phyloP scores from a whole-genome alignment of 345 rosid genomes.

The Bretschneidera sinensis region DNA sequence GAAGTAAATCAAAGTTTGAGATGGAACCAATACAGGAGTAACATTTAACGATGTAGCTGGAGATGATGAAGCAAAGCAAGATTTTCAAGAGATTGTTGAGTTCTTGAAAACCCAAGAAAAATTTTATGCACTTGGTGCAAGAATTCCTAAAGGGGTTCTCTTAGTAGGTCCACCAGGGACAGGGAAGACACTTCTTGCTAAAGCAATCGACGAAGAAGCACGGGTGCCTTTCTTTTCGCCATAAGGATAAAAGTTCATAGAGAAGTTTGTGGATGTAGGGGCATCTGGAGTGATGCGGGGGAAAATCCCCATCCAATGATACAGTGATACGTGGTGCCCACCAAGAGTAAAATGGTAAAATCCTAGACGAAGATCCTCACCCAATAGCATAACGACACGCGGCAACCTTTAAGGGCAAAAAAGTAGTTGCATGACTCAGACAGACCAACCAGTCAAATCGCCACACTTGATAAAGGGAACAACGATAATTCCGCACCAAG shows the following conservation, averaged over 20 bases:
- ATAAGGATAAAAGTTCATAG: conserved; percentile 72
- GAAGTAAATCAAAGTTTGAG: conserved; percentile 80
- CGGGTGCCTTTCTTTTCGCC: conserved; percentile 72
- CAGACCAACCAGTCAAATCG: too few relatives aligned
- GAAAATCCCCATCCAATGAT: too few relatives aligned
- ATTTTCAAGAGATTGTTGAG: conserved; percentile 68
- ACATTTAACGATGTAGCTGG: conserved; percentile 83
- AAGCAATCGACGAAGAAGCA: conserved; percentile 84
- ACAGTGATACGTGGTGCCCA: too few relatives aligned
- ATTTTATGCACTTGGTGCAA: conserved; percentile 62
- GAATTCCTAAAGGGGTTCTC: conserved; percentile 65
- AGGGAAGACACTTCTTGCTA: conserved; percentile 67
- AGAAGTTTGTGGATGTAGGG: conserved; percentile 81
- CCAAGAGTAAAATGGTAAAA: too few relatives aligned
- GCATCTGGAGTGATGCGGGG: conserved; percentile 73
- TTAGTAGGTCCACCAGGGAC: conserved; percentile 71
- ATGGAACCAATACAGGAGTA: conserved; percentile 79
- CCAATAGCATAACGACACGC: too few relatives aligned
- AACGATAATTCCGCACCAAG: too few relatives aligned
- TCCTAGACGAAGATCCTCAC: too few relatives aligned
- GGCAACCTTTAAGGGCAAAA: too few relatives aligned
- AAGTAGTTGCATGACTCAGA: too few relatives aligned
- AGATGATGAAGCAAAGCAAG: conserved; percentile 85
- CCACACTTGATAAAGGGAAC: too few relatives aligned
- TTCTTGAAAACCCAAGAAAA: conserved; percentile 63